phyloP scores from a whole-genome alignment of 2,329 filamentous ascomycete genomes.

The Hansfordia pulvinata region DNA sequence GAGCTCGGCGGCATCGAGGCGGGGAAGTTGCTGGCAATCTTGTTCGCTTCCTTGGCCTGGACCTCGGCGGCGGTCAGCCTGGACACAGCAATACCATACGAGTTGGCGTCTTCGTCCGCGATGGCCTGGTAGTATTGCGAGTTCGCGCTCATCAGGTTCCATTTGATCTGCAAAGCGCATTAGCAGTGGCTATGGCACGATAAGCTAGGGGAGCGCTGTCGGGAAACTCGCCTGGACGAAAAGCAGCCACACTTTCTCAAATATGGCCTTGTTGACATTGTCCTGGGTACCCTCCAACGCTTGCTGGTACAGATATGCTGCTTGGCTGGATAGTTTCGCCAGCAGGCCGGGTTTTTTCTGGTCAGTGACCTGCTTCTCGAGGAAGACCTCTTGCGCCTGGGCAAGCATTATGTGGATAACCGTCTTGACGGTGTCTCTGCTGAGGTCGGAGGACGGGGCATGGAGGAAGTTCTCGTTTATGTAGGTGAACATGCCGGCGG shows the following conservation, averaged over 20 bases:
- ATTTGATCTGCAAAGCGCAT: constrained; percentile 48
- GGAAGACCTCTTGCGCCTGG: constrained; percentile 91
- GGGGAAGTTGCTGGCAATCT: constrained; percentile 68
- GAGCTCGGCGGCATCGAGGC: constrained; percentile 64
- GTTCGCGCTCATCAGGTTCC: constrained; percentile 67
- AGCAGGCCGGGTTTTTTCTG: constrained; percentile 85
- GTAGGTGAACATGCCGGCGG: constrained; percentile 98
- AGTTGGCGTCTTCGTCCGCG: constrained; percentile 78
- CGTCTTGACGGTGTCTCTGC: constrained; percentile 88
- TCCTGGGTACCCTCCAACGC: constrained; percentile 84
- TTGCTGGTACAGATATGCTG: constrained; percentile 76
- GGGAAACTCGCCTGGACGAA: constrained; percentile 55
- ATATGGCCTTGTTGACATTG: constrained; percentile 79
- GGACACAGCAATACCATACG: constrained; percentile 74
- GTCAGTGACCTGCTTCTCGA: constrained; percentile 90
- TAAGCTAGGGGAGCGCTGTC: not conserved
- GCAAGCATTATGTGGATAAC: constrained; percentile 87
- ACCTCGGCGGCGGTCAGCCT: constrained; percentile 71
- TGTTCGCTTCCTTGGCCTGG: constrained; percentile 65
- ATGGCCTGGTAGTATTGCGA: constrained; percentile 91
- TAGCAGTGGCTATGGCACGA: constrained; percentile 4
- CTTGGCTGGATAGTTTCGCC: constrained; percentile 86
- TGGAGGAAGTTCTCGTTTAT: constrained; percentile 99
- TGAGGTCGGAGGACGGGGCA: constrained; percentile 90
- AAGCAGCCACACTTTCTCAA: constrained; percentile 86